Base-by-base conservation (phyloP, 140 eudicot species). In the Bidens hawaiensis region DNA sequence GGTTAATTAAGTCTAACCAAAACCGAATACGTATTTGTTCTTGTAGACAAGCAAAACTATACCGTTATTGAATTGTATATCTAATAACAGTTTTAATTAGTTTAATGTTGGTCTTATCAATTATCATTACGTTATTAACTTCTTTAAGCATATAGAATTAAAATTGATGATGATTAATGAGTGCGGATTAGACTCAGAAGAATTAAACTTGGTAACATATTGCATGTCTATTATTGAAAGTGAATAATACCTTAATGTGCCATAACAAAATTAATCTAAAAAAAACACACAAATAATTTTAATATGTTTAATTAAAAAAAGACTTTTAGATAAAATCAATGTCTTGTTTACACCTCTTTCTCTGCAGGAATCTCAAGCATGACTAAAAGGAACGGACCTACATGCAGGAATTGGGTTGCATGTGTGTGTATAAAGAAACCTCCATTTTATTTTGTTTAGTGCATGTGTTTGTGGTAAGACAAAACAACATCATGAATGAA, bases 361-460 rank as follows among this genome's bases (percentile, higher is more conserved):
- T 50, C 28, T 23, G 16, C 22, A 38, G 13, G 45, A 38, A 15
- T 2, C 45, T 15, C 6, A 38, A 23, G 18, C 28, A 31, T 8
- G 31, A 64, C 11, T 5, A 61, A 12, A 49, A 21, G 66, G 5
- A 60, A 17, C 31, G 75, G 61, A 33, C 60, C 52, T 33, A 17
- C 69, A 48, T 33, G 60, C 68, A 46, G 68, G 40, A 69, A 46
- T 46, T 69, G 62, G 23, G 5, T 70, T 48, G 55, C 67, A 69
- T 46, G 61, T 47, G 69, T 34, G 34, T 69, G 46, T 18, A 43
- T 40, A 22, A 68, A 7, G 38, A 19, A n/a, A n/a, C 45, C 45
- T 11, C 45, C 45, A 38, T 38, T 11, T 38, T 38, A 1, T n/a
- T n/a, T n/a, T n/a, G n/a, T n/a, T n/a, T n/a, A n/a, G n/a, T 38